Percentiles rank a stretch among this genome's conserved stretches.
phyloP scores from a whole-genome alignment of 2,329 filamentous ascomycete genomes.

The Arthrobotrys sphaeroides region DNA sequence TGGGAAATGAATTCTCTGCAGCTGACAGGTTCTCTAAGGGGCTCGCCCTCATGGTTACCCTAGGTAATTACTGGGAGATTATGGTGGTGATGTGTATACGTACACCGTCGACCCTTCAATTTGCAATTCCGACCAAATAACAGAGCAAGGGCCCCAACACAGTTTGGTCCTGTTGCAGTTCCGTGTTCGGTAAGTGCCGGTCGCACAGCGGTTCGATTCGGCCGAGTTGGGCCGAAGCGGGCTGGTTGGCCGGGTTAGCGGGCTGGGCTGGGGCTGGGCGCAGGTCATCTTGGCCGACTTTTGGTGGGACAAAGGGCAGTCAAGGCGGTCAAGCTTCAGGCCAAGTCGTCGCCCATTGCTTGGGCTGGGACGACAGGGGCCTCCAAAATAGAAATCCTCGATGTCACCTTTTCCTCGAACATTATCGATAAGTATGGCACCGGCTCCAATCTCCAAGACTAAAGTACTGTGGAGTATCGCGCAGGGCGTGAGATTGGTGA shows the following conservation, averaged over 20 bases:
- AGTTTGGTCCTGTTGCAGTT: slow-evolving; percentile 30
- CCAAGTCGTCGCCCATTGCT: not conserved
- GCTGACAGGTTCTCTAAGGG: too few relatives aligned
- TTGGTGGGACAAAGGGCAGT: slow-evolving; percentile 1
- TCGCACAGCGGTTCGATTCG: slow-evolving; percentile 1
- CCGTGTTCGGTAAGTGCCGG: slow-evolving; percentile 30
- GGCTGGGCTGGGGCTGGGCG: not conserved
- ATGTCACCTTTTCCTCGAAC: slow-evolving; percentile 17
- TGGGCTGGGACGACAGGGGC: not conserved
- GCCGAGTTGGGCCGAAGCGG: not conserved
- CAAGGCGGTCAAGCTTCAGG: slow-evolving; percentile 23
- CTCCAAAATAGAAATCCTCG: slow-evolving; percentile 21
- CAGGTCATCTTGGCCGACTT: not conserved
- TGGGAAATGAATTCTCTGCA: not conserved
- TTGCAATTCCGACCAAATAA: not conserved
- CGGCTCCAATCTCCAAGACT: too few relatives aligned
- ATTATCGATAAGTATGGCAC: slow-evolving; percentile 1
- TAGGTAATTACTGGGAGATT: too few relatives aligned
- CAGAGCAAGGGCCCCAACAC: slow-evolving; percentile 8
- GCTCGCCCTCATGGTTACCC: too few relatives aligned
- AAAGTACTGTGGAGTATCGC: not conserved
- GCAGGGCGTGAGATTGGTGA: not conserved
- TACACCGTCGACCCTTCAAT: not conserved
- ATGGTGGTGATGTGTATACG: too few relatives aligned
- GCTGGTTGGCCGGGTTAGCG: too few relatives aligned